Percentiles rank a stretch among this genome's conserved stretches.
These are phyloP conservation scores for Tagetes erecta DNA, from an alignment of 129 eudicot species.

Conservation along the genomic window DNA sequence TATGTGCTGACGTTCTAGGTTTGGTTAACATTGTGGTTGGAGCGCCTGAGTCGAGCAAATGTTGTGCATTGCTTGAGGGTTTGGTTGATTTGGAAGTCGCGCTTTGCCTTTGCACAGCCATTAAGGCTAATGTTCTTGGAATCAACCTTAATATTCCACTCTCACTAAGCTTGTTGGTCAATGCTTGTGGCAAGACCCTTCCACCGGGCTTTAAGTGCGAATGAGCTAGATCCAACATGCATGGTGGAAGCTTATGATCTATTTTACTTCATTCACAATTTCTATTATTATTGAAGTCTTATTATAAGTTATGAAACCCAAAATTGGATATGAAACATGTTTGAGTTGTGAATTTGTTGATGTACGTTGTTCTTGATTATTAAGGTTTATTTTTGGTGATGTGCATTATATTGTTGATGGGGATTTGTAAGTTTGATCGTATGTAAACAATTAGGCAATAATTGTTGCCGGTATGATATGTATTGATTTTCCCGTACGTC, in stretches of 20 bases:
- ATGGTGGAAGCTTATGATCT: conserved; percentile 2
- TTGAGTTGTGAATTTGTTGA: conserved; percentile 30
- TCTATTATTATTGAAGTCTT: conserved; percentile 3
- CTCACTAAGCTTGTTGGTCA: conserved; percentile 51
- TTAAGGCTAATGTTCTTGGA: conserved; percentile 69
- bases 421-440: conserved; percentile 20
- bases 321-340: conserved; percentile 14
- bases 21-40: conserved; percentile 51
- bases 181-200: conserved; percentile 54
- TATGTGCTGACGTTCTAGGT: conserved; percentile 66
- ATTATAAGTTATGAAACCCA: background rate
- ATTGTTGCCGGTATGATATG: conserved; percentile 31
- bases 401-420: background rate
- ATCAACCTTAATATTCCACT: conserved; percentile 64
- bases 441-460: conserved; percentile 31
- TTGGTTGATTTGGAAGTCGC: conserved; percentile 71
- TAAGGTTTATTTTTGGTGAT: conserved; percentile 2
- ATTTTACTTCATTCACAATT: conserved; percentile 15
- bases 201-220: conserved; percentile 66
- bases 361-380: conserved; percentile 10
- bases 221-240: background rate
- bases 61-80: conserved; percentile 61
- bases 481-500: background rate
- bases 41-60: conserved; percentile 49
- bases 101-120: conserved; percentile 68